Percentiles rank a stretch among this genome's conserved stretches.
phyloP scores from a whole-genome alignment of 1,139 yeast genomes.

The Saccharomyces hybrid region DNA sequence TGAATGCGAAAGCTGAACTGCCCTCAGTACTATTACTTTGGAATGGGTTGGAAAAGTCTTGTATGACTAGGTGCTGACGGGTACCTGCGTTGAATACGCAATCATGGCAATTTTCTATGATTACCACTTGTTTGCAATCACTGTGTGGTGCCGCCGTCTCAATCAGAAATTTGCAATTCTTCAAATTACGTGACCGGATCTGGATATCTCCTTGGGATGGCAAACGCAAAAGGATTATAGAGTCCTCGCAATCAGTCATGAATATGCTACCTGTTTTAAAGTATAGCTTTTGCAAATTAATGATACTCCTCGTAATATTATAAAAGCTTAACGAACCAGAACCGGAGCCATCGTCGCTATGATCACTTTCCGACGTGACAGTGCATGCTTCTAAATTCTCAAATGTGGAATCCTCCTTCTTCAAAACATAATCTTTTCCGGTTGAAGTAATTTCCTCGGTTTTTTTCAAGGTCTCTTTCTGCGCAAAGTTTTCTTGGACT shows the following conservation, averaged over 20 bases:
- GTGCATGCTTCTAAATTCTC: constrained; percentile 8
- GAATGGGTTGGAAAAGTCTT: not conserved
- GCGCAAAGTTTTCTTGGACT: not conserved
- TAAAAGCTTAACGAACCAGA: constrained; percentile 15
- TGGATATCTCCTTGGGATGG: constrained; percentile 14
- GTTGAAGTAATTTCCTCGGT: not conserved
- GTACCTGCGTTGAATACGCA: constrained; percentile 14
- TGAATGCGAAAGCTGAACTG: not conserved
- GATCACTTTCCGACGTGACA: not conserved
- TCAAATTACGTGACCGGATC: constrained; percentile 17
- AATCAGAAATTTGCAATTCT: constrained; percentile 14
- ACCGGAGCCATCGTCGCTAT: not conserved
- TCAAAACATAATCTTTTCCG: constrained; percentile 2
- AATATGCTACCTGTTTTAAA: constrained; percentile 19
- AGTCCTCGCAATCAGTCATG: constrained; percentile 13
- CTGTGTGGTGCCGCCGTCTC: not conserved
- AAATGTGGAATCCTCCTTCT: constrained; percentile 4
- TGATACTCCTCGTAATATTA: constrained; percentile 8
- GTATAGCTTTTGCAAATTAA: constrained; percentile 9
- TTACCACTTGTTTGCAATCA: constrained; percentile 12
- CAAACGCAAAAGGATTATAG: constrained; percentile 9
- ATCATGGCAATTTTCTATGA: constrained; percentile 17
- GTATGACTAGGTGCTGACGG: constrained; percentile 5
- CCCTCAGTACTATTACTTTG: not conserved
- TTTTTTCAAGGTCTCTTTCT: too few species aligned